Percentiles rank a stretch among this genome's conserved stretches.
phyloP scores from a whole-genome alignment of 805 yeast genomes.

The Myxozyma melibiosi region DNA sequence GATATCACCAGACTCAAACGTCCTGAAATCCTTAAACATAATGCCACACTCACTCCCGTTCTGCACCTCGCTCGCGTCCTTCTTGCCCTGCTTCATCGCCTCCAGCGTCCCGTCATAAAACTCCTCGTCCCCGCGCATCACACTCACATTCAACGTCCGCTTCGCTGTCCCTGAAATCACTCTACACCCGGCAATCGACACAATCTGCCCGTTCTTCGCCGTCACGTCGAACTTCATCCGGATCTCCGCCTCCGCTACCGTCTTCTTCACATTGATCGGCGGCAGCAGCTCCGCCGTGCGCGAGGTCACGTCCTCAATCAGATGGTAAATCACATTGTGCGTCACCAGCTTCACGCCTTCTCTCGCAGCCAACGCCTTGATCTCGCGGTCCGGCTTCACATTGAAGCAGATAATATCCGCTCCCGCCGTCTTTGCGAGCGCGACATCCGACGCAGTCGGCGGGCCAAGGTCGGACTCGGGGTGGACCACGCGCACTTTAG shows the following conservation, averaged over 20 bases:
- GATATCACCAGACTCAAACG: conserved; percentile 72
- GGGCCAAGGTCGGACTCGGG: conserved; percentile 88
- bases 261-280: conserved; percentile 68
- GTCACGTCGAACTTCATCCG: conserved; percentile 73
- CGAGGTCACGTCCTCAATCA: conserved; percentile 79
- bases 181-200: conserved; percentile 84
- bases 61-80: conserved; percentile 71
- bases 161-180: conserved; percentile 69
- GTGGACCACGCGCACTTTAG: conserved; percentile 65
- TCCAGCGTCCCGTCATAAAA: conserved; percentile 62
- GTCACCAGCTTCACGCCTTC: conserved; percentile 60
- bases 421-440: conserved; percentile 66
- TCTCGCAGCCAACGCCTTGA: conserved; percentile 58
- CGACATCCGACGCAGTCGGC: conserved; percentile 66
- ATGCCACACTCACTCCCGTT: conserved; percentile 93
- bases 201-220: conserved; percentile 49
- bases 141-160: conserved; percentile 59
- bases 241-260: conserved; percentile 66
- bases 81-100: conserved; percentile 79
- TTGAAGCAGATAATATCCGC: conserved; percentile 83
- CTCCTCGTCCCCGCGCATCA: conserved; percentile 54
- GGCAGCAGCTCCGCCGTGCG: conserved; percentile 61
- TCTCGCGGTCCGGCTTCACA: conserved; percentile 64
- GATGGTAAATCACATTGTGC: conserved; percentile 81
- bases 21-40: conserved; percentile 65